Percentiles rank a stretch among this genome's conserved stretches.
These are phyloP conservation scores for Thermothielavioides terrestris DNA, from an alignment of 495 filamentous ascomycete species.

Conservation along the genomic window DNA sequence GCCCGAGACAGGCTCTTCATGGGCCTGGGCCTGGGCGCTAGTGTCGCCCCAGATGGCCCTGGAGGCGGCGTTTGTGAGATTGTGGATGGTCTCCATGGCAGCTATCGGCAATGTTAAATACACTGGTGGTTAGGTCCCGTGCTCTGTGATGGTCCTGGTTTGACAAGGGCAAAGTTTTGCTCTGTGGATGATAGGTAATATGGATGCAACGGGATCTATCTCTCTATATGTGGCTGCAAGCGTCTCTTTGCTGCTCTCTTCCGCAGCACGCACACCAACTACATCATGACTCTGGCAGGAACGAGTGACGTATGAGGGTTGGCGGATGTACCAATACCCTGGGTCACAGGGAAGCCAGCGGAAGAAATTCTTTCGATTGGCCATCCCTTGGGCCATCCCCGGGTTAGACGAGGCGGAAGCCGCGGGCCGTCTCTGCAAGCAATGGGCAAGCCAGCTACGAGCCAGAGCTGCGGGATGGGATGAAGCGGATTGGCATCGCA, in stretches of 20 bases:
- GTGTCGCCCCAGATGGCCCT: conserved; percentile 45
- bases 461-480: too few relatives aligned
- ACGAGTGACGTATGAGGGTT: conserved; percentile 2
- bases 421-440: background rate
- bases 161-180: background rate
- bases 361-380: background rate
- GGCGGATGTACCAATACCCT: background rate
- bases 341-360: background rate
- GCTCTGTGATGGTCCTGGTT: too few relatives aligned
- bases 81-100: conserved; percentile 49
- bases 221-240: too few relatives aligned
- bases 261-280: background rate
- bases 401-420: background rate
- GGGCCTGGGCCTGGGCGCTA: conserved; percentile 10
- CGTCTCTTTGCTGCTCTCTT: background rate
- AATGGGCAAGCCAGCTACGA: background rate
- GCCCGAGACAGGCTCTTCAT: conserved; percentile 47
- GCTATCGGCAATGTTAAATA: background rate
- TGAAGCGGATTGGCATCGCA: too few relatives aligned
- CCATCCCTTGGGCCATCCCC: background rate
- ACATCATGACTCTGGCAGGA: background rate
- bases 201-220: too few relatives aligned
- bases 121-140: too few relatives aligned
- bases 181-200: background rate
- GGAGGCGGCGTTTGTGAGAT: conserved; percentile 35